These are phyloP conservation scores for Eucalyptus urophylla DNA, from an alignment of 345 rosid genomes.

Conservation along the genomic window DNA sequence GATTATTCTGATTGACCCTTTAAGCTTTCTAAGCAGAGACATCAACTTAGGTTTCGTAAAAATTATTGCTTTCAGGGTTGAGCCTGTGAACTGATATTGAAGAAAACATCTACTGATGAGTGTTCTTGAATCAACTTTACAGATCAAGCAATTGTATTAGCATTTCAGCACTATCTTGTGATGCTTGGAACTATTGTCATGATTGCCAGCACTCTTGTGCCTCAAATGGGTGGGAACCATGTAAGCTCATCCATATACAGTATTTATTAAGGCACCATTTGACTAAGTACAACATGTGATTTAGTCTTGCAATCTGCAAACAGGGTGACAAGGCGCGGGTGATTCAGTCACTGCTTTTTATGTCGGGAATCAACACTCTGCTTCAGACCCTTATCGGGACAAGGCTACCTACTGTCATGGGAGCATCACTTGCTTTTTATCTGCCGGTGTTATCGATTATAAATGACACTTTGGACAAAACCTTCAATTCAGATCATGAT, in stretches of 20 bases:
- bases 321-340: conserved; percentile 92
- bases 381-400: conserved; percentile 80
- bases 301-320: neutral
- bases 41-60: neutral
- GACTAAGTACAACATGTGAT: neutral
- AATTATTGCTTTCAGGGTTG: neutral
- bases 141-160: conserved; percentile 63
- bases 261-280: neutral
- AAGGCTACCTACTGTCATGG: conserved; percentile 95
- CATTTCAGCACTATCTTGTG: conserved; percentile 92
- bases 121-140: conserved; percentile 7
- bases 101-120: neutral
- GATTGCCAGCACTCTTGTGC: conserved; percentile 56
- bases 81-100: neutral
- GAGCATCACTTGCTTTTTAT: conserved; percentile 65
- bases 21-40: neutral
- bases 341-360: conserved; percentile 68
- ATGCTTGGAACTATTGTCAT: conserved; percentile 81
- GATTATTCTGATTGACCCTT: neutral
- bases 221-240: conserved; percentile 73
- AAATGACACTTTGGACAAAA: conserved; percentile 46
- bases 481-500: conserved; percentile 39
- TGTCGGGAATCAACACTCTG: conserved; percentile 90
- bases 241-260: conserved; percentile 20
- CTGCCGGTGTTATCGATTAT: conserved; percentile 74